These are phyloP conservation scores for Penicillium sp. DNA, from an alignment of 2,329 filamentous ascomycete species.

Conservation along the genomic window DNA sequence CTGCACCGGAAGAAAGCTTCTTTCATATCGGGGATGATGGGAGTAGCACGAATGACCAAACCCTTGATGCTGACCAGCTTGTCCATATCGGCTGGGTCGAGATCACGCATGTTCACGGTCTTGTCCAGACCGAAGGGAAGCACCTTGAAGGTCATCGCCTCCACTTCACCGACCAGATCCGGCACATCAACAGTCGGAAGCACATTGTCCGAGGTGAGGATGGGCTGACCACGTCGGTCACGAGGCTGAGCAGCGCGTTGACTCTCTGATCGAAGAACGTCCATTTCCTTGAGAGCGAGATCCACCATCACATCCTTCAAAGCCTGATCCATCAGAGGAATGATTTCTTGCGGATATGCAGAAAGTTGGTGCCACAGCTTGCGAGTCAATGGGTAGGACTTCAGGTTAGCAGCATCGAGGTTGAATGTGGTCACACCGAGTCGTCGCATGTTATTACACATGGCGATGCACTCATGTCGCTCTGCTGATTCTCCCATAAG, in stretches of 20 bases:
- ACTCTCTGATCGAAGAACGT: constrained; percentile 60
- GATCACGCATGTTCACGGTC: constrained; percentile 84
- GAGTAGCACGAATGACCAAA: constrained; percentile 89
- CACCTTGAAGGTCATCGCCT: constrained; percentile 76
- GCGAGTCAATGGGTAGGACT: constrained; percentile 84
- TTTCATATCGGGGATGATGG: constrained; percentile 98
- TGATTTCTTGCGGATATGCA: constrained; percentile 91
- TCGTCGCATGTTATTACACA: constrained; percentile 86
- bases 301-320: constrained; percentile 93
- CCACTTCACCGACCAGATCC: constrained; percentile 72
- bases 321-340: constrained; percentile 92
- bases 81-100: constrained; percentile 95
- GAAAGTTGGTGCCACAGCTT: constrained; percentile 96
- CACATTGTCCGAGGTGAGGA: constrained; percentile 22
- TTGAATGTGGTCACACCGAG: constrained; percentile 82
- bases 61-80: constrained; percentile 94
- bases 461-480: constrained; percentile 77
- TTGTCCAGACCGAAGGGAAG: constrained; percentile 85
- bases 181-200: constrained; percentile 50
- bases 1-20: constrained; percentile 97
- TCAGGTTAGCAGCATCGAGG: constrained; percentile 82
- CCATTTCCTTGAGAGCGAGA: constrained; percentile 75
- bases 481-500: constrained; percentile 66
- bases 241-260: constrained; percentile 34
- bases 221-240: constrained; percentile 22